phyloP scores from a whole-genome alignment of 176 grass and related monocot species.

The Cocos nucifera region DNA sequence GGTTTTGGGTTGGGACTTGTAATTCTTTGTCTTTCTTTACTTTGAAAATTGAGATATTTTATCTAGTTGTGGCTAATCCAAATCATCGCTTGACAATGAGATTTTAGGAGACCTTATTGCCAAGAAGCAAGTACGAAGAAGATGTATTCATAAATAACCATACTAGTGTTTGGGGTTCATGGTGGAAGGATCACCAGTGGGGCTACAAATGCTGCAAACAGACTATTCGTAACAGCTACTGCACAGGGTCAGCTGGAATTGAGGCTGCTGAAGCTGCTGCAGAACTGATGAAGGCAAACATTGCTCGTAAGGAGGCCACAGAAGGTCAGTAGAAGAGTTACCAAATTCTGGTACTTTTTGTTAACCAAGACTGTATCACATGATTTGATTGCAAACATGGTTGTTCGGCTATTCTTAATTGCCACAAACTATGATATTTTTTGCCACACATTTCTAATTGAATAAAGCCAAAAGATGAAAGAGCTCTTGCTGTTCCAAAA shows the following conservation, averaged over 20 bases:
- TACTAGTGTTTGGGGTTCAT: slow-evolving; percentile 83
- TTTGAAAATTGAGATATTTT: neutral
- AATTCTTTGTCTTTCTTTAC: neutral
- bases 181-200: slow-evolving; percentile 99
- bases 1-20: too few relatives aligned
- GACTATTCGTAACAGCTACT: slow-evolving; percentile 78
- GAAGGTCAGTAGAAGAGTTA: slow-evolving; percentile 40
- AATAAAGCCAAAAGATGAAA: too few relatives aligned
- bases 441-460: too few relatives aligned
- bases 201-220: slow-evolving; percentile 93
- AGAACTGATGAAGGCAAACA: slow-evolving; percentile 85
- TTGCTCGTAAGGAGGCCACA: slow-evolving; percentile 75
- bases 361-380: too few relatives aligned
- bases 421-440: too few relatives aligned
- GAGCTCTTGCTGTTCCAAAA: too few relatives aligned
- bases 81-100: too few relatives aligned
- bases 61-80: too few relatives aligned
- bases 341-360: neutral
- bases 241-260: slow-evolving; percentile 83
- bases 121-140: slow-evolving; percentile 96
- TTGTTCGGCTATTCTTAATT: too few relatives aligned
- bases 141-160: slow-evolving; percentile 89
- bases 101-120: slow-evolving; percentile 60
- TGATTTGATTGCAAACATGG: too few relatives aligned
- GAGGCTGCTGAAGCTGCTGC: slow-evolving; percentile 83